These are phyloP conservation scores for Cystobasidium slooffiae DNA, from an alignment of 1,284 basidiomycete species.

Conservation along the genomic window DNA sequence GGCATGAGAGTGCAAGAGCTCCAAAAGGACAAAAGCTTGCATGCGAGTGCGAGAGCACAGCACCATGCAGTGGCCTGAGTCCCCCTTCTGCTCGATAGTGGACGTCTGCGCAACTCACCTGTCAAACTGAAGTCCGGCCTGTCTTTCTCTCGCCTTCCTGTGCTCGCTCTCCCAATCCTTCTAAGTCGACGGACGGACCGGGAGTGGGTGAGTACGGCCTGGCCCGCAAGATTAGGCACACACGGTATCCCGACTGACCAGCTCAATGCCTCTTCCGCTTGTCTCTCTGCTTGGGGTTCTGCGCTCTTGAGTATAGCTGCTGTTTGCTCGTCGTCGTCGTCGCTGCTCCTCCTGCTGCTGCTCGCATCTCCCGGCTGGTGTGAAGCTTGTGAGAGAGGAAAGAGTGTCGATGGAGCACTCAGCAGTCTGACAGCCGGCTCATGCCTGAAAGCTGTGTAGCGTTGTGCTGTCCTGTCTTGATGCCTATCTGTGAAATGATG, in stretches of 20 bases:
- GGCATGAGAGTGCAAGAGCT: no score
- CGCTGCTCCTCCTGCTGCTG: not conserved
- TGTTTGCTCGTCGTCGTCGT: no score
- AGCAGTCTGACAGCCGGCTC: constrained; percentile 21
- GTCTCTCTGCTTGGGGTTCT: constrained; percentile 32
- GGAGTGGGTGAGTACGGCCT: not conserved
- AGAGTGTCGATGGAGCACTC: not conserved
- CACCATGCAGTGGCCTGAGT: no score
- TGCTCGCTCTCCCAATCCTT: not conserved
- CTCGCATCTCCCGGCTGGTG: constrained; percentile 29
- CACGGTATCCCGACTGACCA: not conserved
- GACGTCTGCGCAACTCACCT: not conserved
- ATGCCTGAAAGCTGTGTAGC: not conserved
- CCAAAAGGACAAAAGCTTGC: no score
- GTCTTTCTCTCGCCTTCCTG: not conserved
- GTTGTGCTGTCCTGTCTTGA: not conserved
- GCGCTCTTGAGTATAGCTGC: constrained; percentile 20
- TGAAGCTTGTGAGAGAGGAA: not conserved
- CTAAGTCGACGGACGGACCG: not conserved
- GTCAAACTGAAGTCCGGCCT: not conserved
- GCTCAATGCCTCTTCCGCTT: constrained; percentile 3
- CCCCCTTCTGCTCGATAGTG: no score
- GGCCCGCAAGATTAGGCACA: not conserved
- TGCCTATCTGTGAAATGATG: not conserved
- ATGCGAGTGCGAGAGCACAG: no score